These are phyloP conservation scores for Lojkania enalia DNA, from an alignment of 2,329 filamentous ascomycete species.

Conservation along the genomic window DNA sequence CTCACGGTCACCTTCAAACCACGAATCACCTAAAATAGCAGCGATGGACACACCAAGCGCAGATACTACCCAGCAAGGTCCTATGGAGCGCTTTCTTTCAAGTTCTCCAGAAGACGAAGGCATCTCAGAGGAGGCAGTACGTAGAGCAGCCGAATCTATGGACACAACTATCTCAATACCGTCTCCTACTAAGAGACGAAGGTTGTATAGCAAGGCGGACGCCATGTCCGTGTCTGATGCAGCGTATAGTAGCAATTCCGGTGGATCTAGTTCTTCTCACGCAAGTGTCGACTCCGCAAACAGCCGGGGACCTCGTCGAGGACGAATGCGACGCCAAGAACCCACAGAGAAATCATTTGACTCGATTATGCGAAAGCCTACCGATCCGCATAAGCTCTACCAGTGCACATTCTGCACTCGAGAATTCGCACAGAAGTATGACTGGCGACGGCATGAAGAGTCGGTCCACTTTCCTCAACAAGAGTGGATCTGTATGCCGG, in stretches of 20 bases:
- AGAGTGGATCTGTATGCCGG: conserved; percentile 59
- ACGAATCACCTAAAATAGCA: neutral
- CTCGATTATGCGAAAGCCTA: conserved; percentile 20
- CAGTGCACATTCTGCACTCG: conserved; percentile 58
- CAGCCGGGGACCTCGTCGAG: conserved; percentile 23
- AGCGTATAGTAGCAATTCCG: conserved; percentile 17
- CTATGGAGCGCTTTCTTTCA: conserved; percentile 26
- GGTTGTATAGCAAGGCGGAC: conserved; percentile 6
- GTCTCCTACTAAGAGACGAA: neutral
- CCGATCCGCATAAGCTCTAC: conserved; percentile 40
- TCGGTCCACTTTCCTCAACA: conserved; percentile 66
- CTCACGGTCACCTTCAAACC: no score
- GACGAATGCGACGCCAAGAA: conserved; percentile 27
- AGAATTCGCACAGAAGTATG: conserved; percentile 57
- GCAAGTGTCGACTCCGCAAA: conserved; percentile 23
- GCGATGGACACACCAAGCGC: neutral
- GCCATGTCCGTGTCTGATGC: conserved; percentile 17
- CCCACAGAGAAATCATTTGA: conserved; percentile 3
- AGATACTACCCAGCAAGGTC: conserved; percentile 12
- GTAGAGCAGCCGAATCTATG: conserved; percentile 13
- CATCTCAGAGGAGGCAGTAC: conserved; percentile 19
- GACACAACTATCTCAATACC: neutral
- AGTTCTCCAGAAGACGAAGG: conserved; percentile 29
- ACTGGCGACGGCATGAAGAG: conserved; percentile 65
- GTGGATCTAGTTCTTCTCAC: conserved; percentile 20